Conservation (phyloP, 129 eudicot species). For the Pseudognaphalium luteoalbum region DNA sequence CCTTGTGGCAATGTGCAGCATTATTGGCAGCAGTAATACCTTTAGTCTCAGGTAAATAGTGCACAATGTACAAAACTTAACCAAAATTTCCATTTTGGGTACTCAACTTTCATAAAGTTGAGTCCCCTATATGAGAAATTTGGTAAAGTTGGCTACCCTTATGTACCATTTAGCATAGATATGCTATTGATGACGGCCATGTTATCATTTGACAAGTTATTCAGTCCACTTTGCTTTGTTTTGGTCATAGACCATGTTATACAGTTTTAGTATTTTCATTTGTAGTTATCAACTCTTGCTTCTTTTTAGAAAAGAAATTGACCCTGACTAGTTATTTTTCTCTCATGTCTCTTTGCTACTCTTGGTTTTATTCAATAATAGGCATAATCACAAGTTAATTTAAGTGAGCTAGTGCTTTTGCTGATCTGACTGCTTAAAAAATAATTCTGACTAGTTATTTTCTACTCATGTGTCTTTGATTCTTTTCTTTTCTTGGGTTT, state of each 20-base stretch:
- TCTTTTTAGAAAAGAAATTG: too few relatives aligned
- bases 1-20: not conserved
- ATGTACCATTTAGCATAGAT: not conserved
- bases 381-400: constrained; percentile 1
- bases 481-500: not conserved
- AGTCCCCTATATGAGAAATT: not conserved
- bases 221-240: not conserved
- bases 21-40: not conserved
- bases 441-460: not conserved
- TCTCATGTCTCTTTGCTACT: not conserved
- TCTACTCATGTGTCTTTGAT: not conserved
- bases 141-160: not conserved
- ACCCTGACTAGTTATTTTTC: not conserved
- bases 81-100: not conserved
- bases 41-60: not conserved
- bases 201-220: not conserved
- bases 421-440: too few relatives aligned
- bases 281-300: not conserved
- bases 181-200: not conserved
- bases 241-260: constrained; percentile 7
- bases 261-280: not conserved
- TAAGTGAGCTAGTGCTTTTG: constrained; percentile 19
- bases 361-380: constrained; percentile 1
- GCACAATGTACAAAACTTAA: not conserved
- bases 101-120: not conserved